Evolutionary conservation across 2,329 filamentous ascomycete genomes (phyloP).

Genomic region (Phyllosticta citrichinensis): DNA sequence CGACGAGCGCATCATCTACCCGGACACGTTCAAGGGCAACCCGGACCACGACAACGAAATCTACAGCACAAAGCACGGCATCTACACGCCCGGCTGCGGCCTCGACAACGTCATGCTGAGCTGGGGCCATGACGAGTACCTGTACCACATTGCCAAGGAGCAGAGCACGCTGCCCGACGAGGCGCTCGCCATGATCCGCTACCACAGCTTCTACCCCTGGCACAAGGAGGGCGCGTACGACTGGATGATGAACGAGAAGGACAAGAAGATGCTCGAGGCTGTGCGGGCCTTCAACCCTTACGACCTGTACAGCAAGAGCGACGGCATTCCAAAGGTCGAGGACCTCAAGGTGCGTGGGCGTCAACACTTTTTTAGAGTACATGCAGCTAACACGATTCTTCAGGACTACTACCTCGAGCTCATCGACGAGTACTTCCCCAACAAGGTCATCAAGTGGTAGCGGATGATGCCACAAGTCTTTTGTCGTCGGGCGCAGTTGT

Average conservation of each 20-base stretch:
- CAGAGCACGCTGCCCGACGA: constrained; percentile 71
- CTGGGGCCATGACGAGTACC: constrained; percentile 84
- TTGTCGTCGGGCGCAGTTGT: not conserved
- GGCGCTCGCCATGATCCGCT: constrained; percentile 84
- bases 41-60: constrained; percentile 61
- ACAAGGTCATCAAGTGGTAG: constrained; percentile 59
- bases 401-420: constrained; percentile 63
- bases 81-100: constrained; percentile 70
- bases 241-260: constrained; percentile 75
- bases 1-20: constrained; percentile 69
- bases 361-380: not conserved
- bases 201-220: constrained; percentile 92
- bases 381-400: constrained; percentile 10
- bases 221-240: constrained; percentile 71
- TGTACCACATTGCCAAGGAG: constrained; percentile 78
- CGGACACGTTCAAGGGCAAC: constrained; percentile 66
- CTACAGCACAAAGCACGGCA: constrained; percentile 67
- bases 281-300: constrained; percentile 86
- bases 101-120: constrained; percentile 81
- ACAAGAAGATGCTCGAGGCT: constrained; percentile 67
- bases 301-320: constrained; percentile 85
- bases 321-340: constrained; percentile 65
- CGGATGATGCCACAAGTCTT: not conserved
- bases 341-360: constrained; percentile 55
- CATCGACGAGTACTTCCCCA: constrained; percentile 64